These are phyloP conservation scores for Fusarium nurragi DNA, from an alignment of 2,329 filamentous ascomycete genomes.

Conservation along the genomic window DNA sequence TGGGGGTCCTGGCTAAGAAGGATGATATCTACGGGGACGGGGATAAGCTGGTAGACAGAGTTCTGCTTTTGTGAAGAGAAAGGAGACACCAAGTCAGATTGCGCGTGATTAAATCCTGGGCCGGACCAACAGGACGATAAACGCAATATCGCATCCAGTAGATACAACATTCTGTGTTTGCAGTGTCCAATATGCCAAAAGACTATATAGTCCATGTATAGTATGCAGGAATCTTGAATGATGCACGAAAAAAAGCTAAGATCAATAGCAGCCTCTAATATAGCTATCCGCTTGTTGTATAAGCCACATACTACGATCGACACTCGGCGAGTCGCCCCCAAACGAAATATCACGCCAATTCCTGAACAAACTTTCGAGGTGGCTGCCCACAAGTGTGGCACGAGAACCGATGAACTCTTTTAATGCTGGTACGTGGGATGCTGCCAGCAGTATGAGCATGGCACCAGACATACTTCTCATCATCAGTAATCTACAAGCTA, in stretches of 20 bases:
- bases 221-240: too few species aligned
- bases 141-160: too few species aligned
- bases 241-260: neutral
- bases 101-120: too few species aligned
- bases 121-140: too few species aligned
- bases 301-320: slow-evolving; percentile 57
- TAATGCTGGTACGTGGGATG: slow-evolving; percentile 52
- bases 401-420: slow-evolving; percentile 52
- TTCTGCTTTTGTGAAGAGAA: too few species aligned
- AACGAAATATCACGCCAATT: slow-evolving; percentile 55
- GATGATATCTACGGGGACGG: too few species aligned
- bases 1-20: too few species aligned
- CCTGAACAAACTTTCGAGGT: slow-evolving; percentile 53
- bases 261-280: slow-evolving; percentile 47
- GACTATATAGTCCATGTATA: too few species aligned
- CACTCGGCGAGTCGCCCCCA: slow-evolving; percentile 55
- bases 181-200: too few species aligned
- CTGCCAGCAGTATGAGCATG: slow-evolving; percentile 60
- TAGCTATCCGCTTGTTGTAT: slow-evolving; percentile 57
- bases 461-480: slow-evolving; percentile 56
- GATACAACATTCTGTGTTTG: too few species aligned
- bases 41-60: too few species aligned
- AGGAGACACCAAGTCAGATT: too few species aligned
- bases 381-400: slow-evolving; percentile 52
- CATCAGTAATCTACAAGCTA: rapidly evolving